Base-by-base conservation (phyloP, 768 basidiomycete species). In the Xerocomellus chrysenteron region DNA sequence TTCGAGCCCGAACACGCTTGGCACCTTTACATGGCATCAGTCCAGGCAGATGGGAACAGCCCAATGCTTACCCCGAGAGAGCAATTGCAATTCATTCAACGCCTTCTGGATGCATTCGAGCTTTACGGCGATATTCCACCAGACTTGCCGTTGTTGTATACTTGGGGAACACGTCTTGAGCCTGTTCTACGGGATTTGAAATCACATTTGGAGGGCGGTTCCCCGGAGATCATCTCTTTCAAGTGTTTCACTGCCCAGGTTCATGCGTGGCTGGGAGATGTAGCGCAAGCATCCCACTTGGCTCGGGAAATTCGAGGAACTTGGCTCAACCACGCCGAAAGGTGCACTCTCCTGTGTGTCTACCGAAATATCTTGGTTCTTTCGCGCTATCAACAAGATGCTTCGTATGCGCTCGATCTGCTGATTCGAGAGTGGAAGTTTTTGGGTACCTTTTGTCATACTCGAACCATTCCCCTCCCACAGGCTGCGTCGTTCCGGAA, bases 1-100 rank as follows among this genome's bases (percentile, higher is more conserved):
- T 61, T 80, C 47, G 65, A 77, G 54, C 57, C 75, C 36, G 73
- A 78, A 21, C 59, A 68, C 11, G 76, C 76, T 11, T 82, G 80
- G 80, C 50, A 63, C 16, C 65, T 70, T 5, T 82, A 77, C 62
- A 56, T 64, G 51, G 40, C 59, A n/a, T 57, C 57, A 3, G 14
- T 52, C 35, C 54, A 39, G n/a, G 8, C 49, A 3, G 36, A 57
- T 46, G 16, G 61, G 67, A 26, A 56, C 58, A 17, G 36, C 24
- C 10, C 58, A n/a, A 28, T 43, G 24, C 54, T 63, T 54, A 17
- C 69, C 68, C 52, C 57, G 53, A 13, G 50, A 58, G 52, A 73
- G 69, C 46, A 62, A 68, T 28, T 60, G 65, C 50, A 52, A 41
- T 69, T 73, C 39, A 67, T 69, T 2, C 72, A 70, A 42, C 59